A percentile compares a stretch with the other conserved stretches of the same genome.
These are phyloP conservation scores for Dysphania ambrosioides DNA, from an alignment of 148 eudicot genomes.

Conservation along the genomic window DNA sequence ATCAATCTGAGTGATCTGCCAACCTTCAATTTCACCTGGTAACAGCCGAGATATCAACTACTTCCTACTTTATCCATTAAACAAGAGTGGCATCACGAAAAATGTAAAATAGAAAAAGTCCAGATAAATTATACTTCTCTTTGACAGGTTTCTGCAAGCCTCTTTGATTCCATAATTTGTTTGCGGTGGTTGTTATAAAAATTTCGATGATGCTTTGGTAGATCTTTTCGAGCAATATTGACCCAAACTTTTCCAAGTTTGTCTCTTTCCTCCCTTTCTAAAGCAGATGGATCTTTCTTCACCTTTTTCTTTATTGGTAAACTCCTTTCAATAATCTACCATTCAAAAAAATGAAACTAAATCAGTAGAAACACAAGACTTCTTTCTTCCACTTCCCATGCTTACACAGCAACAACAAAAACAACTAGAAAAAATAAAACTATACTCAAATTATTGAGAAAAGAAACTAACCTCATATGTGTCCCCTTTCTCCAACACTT, in stretches of 20 bases:
- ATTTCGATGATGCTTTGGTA: conserved; percentile 69
- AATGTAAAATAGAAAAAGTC: not conserved
- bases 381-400: conserved; percentile 3
- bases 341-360: conserved; percentile 17
- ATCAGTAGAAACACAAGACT: conserved; percentile 3
- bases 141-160: conserved; percentile 86
- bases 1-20: conserved; percentile 78
- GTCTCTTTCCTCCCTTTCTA: conserved; percentile 88
- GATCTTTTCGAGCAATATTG: conserved; percentile 72
- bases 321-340: conserved; percentile 92
- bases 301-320: conserved; percentile 65
- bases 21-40: conserved; percentile 88
- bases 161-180: conserved; percentile 79
- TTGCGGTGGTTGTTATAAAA: conserved; percentile 61
- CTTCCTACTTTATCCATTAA: conserved; percentile 6
- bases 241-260: conserved; percentile 82
- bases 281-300: conserved; percentile 65
- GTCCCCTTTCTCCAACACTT: conserved; percentile 96
- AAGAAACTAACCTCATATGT: conserved; percentile 70
- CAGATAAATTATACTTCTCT: conserved; percentile 64
- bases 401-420: conserved; percentile 9
- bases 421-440: conserved; percentile 2
- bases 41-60: conserved; percentile 14
- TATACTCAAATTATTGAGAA: conserved; percentile 7
- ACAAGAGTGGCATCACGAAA: not conserved